Evolutionary conservation across 202 grass and related monocot species (phyloP).

Genomic region (Bolboschoenoplectus hybrid): DNA sequence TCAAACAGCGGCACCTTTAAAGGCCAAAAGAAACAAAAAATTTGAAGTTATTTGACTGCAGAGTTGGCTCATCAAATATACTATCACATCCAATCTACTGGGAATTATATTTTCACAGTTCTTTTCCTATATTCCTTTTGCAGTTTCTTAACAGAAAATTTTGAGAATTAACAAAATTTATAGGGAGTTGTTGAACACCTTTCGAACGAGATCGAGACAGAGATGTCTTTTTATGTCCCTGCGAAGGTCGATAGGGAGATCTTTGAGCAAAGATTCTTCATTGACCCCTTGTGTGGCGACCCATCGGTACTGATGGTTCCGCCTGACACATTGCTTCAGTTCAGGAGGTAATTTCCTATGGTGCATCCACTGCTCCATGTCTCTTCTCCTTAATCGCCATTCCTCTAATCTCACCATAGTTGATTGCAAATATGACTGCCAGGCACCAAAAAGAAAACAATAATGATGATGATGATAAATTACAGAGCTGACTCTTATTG

Average conservation of each 20-base stretch:
- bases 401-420: conserved; percentile 90
- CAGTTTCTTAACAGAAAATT: background rate
- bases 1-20: conserved; percentile 79
- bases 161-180: background rate
- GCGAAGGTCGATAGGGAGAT: conserved; percentile 81
- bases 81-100: background rate
- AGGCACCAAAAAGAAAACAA: background rate
- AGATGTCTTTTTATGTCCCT: conserved; percentile 95
- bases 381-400: conserved; percentile 79
- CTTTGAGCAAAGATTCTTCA: conserved; percentile 72
- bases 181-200: conserved; percentile 27
- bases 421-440: conserved; percentile 85
- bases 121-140: background rate
- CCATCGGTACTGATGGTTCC: conserved; percentile 90
- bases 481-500: background rate
- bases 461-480: background rate
- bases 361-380: conserved; percentile 96
- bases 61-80: background rate
- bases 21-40: background rate
- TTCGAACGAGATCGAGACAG: conserved; percentile 78
- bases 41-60: background rate
- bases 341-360: conserved; percentile 80
- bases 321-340: conserved; percentile 68
- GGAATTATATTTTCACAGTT: background rate
- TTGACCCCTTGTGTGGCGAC: conserved; percentile 80